These are phyloP conservation scores for Wallacemonas sp. DNA, from an alignment of 208 protist genomes.

Conservation along the genomic window DNA sequence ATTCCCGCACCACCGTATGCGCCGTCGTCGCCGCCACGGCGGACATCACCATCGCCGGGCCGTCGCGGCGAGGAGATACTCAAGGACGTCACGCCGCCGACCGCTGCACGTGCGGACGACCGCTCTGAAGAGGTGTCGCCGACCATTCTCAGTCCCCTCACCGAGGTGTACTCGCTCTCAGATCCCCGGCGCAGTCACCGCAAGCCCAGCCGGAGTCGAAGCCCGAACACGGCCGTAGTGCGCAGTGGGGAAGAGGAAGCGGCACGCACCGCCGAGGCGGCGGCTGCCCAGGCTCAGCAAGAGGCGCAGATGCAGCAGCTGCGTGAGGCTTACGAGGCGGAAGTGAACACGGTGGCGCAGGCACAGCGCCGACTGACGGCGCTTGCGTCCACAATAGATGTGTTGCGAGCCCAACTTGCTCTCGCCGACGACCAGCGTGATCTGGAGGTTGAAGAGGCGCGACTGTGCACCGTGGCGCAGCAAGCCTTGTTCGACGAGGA, in stretches of 20 bases:
- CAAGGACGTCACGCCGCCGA: conserved; percentile 3
- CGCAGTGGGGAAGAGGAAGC: neutral
- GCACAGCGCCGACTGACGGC: neutral
- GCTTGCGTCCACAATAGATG: neutral
- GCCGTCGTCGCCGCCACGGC: neutral
- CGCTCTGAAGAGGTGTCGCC: neutral
- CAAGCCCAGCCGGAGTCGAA: conserved; percentile 8
- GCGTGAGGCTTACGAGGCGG: neutral
- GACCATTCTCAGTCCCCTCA: conserved; percentile 5
- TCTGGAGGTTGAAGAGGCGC: neutral
- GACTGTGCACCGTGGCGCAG: neutral
- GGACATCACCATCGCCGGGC: too few relatives aligned
- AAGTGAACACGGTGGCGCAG: neutral
- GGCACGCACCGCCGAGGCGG: neutral
- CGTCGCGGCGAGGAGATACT: too few relatives aligned
- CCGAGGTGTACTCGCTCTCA: conserved; percentile 5
- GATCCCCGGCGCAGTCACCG: neutral
- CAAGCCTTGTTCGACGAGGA: neutral
- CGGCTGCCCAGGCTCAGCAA: neutral
- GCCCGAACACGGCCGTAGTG: too few relatives aligned
- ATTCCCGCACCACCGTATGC: neutral
- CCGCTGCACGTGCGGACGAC: neutral
- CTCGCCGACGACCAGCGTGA: conserved; percentile 3
- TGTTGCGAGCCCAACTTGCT: neutral
- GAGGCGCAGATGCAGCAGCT: neutral